Percentiles rank a stretch among this genome's conserved stretches.
phyloP scores from a whole-genome alignment of 139 green algal genomes.

The Bryopsis sp. region DNA sequence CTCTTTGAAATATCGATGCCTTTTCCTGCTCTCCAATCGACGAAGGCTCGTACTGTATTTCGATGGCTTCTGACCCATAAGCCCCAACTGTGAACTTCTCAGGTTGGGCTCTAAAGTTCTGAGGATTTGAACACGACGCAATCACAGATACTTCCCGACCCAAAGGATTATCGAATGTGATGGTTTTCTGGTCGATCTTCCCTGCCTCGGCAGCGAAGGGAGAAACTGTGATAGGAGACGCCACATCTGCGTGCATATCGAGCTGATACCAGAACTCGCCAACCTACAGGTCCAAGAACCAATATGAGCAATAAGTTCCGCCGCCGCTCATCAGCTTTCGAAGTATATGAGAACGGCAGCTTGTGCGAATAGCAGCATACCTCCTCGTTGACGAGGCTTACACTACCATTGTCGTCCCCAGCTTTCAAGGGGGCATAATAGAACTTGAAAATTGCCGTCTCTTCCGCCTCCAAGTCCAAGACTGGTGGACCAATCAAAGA shows the following conservation, averaged over 20 bases:
- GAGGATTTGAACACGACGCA: conserved; percentile 23
- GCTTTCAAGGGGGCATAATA: conserved; percentile 45
- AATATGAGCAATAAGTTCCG: no score
- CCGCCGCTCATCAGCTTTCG: no score
- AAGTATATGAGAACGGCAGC: no score
- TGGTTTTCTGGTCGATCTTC: background rate
- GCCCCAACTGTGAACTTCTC: conserved; percentile 21
- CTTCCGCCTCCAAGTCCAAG: conserved; percentile 8
- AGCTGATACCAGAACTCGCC: conserved; percentile 59
- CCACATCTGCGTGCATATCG: conserved; percentile 31
- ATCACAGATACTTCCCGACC: conserved; percentile 11
- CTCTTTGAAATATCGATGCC: conserved; percentile 30
- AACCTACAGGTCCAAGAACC: no score
- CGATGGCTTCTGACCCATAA: conserved; percentile 21
- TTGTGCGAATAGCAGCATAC: no score
- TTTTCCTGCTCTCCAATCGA: conserved; percentile 29
- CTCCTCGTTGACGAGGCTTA: conserved; percentile 43
- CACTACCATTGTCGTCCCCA: conserved; percentile 21
- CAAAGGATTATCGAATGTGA: background rate
- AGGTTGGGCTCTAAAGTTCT: conserved; percentile 26
- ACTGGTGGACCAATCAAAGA: background rate
- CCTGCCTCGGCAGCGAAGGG: conserved; percentile 38
- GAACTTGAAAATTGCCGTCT: conserved; percentile 31
- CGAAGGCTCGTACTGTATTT: conserved; percentile 36
- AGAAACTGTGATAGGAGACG: conserved; percentile 24